Evolutionary conservation across 148 eudicot genomes (phyloP), one percentile per base, ranked within the genome.

Genomic region (Nyssa sinensis): DNA sequence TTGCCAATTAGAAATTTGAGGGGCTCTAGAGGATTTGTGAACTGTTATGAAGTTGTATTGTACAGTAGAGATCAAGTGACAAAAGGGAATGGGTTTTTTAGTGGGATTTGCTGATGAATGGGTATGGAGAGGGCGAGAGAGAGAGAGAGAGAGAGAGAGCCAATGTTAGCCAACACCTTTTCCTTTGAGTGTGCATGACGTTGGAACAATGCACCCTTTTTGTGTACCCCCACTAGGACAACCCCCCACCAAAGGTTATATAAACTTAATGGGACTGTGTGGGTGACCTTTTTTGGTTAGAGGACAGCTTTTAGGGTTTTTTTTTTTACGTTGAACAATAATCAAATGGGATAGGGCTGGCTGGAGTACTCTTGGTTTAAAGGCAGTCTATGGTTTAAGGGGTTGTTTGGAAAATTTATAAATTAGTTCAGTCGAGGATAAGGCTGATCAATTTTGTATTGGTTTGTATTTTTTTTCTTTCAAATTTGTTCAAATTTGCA

Each of bases 111-210:
- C 3, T 3, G 33, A 3, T 58, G 55, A 57, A 32, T 32, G 59
- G n/a, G n/a, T 57, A 61, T 70, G 49, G 49, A 57, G n/a, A n/a
- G n/a, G n/a, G n/a, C n/a, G n/a, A n/a, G n/a, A n/a, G n/a, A n/a
- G n/a, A n/a, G n/a, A n/a, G n/a, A n/a, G n/a, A n/a, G n/a, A n/a
- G n/a, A n/a, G n/a, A n/a, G n/a, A n/a, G 24, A 70, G 28, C 14
- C 30, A 57, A 55, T 21, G 4, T 1, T 60, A 25, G 11, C 74
- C 41, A 58, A 25, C 32, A 28, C 30, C 37, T 59, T 27, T 7
- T 5, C 2, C 10, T 58, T 2, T 27, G 10, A 37, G 65, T 59
- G 65, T 60, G 66, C 24, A 60, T 71, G 74, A 37, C 66, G 74
- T 27, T 27, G 74, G 53, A 27, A 60, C 34, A 71, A 60, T 59